Evolutionary conservation across 345 rosid species (phyloP).

Genomic region (Eucalyptus lansdowneana): DNA sequence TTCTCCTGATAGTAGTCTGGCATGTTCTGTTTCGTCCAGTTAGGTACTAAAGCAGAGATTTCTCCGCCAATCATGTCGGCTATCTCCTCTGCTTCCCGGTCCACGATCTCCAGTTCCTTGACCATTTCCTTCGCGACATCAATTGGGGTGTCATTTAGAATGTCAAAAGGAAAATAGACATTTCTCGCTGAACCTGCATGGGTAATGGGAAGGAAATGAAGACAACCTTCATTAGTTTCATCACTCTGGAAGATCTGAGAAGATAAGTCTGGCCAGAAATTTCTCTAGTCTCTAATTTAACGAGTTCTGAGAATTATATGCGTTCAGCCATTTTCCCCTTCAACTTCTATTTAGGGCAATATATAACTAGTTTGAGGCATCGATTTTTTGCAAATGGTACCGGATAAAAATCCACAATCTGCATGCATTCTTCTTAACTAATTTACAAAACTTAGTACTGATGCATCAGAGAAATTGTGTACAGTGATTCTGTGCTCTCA

Average conservation of each 20-base stretch:
- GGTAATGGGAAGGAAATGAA: background rate
- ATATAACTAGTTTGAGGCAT: background rate
- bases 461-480: background rate
- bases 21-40: conserved; percentile 19
- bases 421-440: background rate
- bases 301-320: background rate
- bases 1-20: conserved; percentile 23
- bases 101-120: conserved; percentile 65
- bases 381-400: background rate
- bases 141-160: conserved; percentile 50
- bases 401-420: background rate
- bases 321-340: background rate
- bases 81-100: conserved; percentile 63
- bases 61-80: conserved; percentile 74
- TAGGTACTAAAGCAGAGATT: conserved; percentile 53
- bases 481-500: background rate
- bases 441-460: background rate
- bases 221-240: background rate
- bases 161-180: conserved; percentile 72
- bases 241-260: background rate
- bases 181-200: conserved; percentile 60
- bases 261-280: background rate
- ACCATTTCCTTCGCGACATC: conserved; percentile 93
- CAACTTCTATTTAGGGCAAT: background rate
- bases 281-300: background rate